Evolutionary conservation across 371 early-diverging fungal genomes (phyloP), one percentile per base, ranked within the genome.

Genomic region (Entomophthora muscae): DNA sequence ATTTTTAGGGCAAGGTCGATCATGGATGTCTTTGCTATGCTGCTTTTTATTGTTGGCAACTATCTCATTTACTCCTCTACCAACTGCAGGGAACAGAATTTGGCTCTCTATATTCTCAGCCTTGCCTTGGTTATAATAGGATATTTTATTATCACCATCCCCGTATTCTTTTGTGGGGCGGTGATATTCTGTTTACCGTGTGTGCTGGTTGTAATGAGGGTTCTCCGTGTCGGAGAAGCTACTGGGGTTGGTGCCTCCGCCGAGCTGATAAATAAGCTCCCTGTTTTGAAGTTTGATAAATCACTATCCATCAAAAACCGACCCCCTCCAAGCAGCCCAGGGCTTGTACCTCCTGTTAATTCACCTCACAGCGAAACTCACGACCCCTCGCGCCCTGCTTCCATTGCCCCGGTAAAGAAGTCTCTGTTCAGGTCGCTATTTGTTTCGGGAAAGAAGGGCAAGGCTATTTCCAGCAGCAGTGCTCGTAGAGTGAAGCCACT

Each of bases 1-100:
- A 32, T 5, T 30, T 54, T 13, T 32, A 63, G 64, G 31, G 30
- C 32, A 2, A 53, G 52, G 23, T 57, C 64, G 21, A 10, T 64
- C 5, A 64, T 64, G 30, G 57, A 64, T 57, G 54, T 57, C 12
- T 51, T 53, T 23, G 29, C 26, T 12, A 31, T 62, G 33, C 31
- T 64, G 27, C 26, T 64, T 71, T 87, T 86, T 71, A 74, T 89
- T 42, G 69, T 83, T 65, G 84, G 85, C 66, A 87, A 86, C 66
- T 81, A 83, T 65, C 76, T 84, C 67, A 64, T 84, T 17, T 85
- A 85, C 64, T 73, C 80, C 1, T 75, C 76, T 13, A 67, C 71
- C 2, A 71, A 67, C 1, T 84, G 82, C 66, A 73, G 75, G 24
- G 57, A 68, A 2, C 73, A 72, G 7, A 82, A 83, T 24, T 78